A percentile compares a stretch with the other conserved stretches of the same genome.
Evolutionary conservation across 1,284 basidiomycete species (phyloP).

Genomic region (Termitomyces sp.): DNA sequence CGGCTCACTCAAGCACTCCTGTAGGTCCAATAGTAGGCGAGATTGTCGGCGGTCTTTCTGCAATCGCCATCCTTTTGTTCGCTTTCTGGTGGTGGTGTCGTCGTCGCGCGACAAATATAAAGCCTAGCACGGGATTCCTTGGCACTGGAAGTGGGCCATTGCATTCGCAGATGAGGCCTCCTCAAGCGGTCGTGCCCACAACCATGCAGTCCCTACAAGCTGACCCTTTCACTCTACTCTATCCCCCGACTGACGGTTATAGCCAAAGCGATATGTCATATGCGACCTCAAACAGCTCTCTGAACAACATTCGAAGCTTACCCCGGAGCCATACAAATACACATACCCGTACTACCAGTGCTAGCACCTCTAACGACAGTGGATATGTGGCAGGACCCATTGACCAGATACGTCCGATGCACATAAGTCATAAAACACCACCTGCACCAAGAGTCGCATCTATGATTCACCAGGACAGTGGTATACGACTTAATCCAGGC

Average conservation of each 20-base stretch:
- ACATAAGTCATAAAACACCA: background rate
- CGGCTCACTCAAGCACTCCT: background rate
- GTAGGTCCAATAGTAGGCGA: constrained; percentile 10
- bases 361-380: background rate
- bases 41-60: constrained; percentile 3
- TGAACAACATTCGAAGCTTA: too few relatives aligned
- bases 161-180: too few relatives aligned
- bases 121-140: background rate
- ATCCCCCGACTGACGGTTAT: background rate
- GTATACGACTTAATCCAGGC: too few relatives aligned
- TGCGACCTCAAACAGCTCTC: too few relatives aligned
- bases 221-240: too few relatives aligned
- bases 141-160: too few relatives aligned
- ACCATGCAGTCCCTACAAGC: too few relatives aligned
- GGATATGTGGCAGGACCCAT: background rate
- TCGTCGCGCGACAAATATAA: background rate
- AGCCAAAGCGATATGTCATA: too few relatives aligned
- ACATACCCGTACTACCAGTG: background rate
- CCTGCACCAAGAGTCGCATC: background rate
- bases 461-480: constrained; percentile 4
- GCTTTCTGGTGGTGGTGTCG: constrained; percentile 3
- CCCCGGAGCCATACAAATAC: background rate
- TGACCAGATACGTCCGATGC: background rate
- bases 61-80: background rate
- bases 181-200: background rate